Evolutionary conservation across 163 green algal genomes (phyloP).

Genomic region (Scenedesmus sp.): DNA sequence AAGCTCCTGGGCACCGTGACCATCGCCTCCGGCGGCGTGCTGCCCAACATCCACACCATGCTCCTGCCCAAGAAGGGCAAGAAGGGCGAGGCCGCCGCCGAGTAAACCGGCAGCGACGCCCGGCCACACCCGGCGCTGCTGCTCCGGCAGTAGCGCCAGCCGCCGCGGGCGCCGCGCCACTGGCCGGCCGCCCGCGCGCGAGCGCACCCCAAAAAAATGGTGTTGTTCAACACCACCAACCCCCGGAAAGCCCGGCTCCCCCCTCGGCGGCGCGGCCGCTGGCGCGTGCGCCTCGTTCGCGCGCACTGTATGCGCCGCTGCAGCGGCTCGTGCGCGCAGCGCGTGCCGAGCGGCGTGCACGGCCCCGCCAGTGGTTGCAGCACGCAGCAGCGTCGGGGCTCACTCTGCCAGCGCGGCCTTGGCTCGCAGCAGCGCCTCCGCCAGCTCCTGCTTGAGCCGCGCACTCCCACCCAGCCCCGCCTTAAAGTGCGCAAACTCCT

Average conservation of each 20-base stretch:
- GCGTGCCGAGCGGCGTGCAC: too few species aligned
- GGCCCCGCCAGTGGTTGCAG: too few species aligned
- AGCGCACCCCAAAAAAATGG: constrained; percentile 22
- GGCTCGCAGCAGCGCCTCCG: constrained; percentile 28
- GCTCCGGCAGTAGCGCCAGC: too few species aligned
- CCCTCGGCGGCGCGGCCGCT: too few species aligned
- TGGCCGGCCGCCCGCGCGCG: too few species aligned
- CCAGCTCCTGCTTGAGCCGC: constrained; percentile 22
- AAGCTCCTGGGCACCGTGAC: constrained; percentile 93
- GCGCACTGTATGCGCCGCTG: too few species aligned
- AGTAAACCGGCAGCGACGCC: constrained; percentile 20
- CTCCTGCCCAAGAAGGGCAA: constrained; percentile 80
- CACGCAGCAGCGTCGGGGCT: neutral
- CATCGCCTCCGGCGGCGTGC: constrained; percentile 92
- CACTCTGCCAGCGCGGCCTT: constrained; percentile 11
- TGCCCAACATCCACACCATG: constrained; percentile 96
- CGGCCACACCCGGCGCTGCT: too few species aligned
- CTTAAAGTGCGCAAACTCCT: constrained; percentile 39
- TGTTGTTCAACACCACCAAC: constrained; percentile 44
- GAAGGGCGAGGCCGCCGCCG: constrained; percentile 49
- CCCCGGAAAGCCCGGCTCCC: too few species aligned
- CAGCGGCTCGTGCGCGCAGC: too few species aligned
- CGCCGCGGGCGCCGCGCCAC: too few species aligned
- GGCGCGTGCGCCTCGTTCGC: too few species aligned
- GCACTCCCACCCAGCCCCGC: constrained; percentile 3